Conservation (phyloP, 805 yeast species). For the Hagleromyces aurorensis region DNA sequence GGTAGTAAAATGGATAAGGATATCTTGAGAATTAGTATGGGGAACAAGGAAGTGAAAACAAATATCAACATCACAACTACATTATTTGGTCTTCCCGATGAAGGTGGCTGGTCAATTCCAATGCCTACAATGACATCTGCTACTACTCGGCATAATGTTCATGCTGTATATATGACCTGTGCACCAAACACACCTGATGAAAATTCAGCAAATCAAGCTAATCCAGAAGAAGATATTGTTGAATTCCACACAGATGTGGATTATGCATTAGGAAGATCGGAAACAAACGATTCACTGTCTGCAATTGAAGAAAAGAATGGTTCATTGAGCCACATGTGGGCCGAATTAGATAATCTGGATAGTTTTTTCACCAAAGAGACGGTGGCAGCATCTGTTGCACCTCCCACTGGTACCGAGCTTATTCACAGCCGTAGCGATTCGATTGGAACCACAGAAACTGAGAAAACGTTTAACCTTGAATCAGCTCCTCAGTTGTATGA, state of each 20-base stretch:
- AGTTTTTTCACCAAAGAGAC: slow-evolving; percentile 67
- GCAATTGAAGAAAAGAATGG: slow-evolving; percentile 58
- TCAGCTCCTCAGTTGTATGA: slow-evolving; percentile 74
- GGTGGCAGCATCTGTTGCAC: slow-evolving; percentile 8
- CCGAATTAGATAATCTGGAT: slow-evolving; percentile 82
- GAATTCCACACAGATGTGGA: slow-evolving; percentile 31
- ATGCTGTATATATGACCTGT: slow-evolving; percentile 89
- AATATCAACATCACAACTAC: slow-evolving; percentile 84
- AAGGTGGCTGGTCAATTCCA: slow-evolving; percentile 95
- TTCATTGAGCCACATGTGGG: slow-evolving; percentile 84
- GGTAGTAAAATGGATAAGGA: slow-evolving; percentile 89
- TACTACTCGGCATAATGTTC: slow-evolving; percentile 84
- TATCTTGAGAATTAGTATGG: slow-evolving; percentile 84
- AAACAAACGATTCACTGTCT: slow-evolving; percentile 22
- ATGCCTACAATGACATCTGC: slow-evolving; percentile 91
- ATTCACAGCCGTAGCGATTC: slow-evolving; percentile 39
- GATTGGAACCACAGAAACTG: slow-evolving; percentile 51
- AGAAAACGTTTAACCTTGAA: slow-evolving; percentile 46
- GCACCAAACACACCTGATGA: slow-evolving; percentile 28
- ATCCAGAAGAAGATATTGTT: slow-evolving; percentile 22
- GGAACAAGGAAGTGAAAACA: slow-evolving; percentile 66
- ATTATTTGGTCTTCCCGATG: slow-evolving; percentile 83
- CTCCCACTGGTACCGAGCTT: slow-evolving; percentile 15
- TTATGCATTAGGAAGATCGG: slow-evolving; percentile 22
- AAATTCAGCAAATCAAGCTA: slow-evolving; percentile 14